These are phyloP conservation scores for Neodidymelliopsis sp. DNA, from an alignment of 2,329 filamentous ascomycete species.

Conservation along the genomic window DNA sequence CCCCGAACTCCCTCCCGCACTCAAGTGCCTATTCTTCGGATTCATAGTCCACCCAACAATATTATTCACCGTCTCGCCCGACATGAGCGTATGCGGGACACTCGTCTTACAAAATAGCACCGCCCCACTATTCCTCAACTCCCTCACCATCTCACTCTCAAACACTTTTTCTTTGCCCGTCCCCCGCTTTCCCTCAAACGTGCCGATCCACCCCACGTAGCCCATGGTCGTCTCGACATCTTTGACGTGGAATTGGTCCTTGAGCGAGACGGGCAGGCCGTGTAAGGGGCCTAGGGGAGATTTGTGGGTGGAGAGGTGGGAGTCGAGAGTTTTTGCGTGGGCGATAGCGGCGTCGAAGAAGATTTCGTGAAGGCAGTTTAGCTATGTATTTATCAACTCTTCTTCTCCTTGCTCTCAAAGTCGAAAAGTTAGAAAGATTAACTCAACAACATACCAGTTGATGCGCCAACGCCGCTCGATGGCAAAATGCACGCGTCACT, in stretches of 20 bases:
- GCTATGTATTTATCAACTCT: constrained; percentile 21
- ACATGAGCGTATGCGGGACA: constrained; percentile 66
- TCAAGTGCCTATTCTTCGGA: constrained; percentile 63
- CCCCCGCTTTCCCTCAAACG: constrained; percentile 64
- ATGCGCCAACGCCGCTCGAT: constrained; percentile 61
- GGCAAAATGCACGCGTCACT: constrained; percentile 64
- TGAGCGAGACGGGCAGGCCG: constrained; percentile 57
- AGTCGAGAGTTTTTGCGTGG: constrained; percentile 52
- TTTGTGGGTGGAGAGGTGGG: constrained; percentile 44
- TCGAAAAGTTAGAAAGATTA: not conserved
- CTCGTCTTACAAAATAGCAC: constrained; percentile 66
- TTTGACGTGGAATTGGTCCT: constrained; percentile 60
- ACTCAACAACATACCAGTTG: constrained; percentile 48
- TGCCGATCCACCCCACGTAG: constrained; percentile 70
- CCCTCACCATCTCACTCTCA: constrained; percentile 66
- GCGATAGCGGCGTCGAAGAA: constrained; percentile 57
- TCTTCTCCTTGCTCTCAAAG: not conserved
- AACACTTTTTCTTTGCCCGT: constrained; percentile 61
- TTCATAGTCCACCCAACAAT: constrained; percentile 67
- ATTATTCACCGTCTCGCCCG: constrained; percentile 67
- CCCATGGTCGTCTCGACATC: constrained; percentile 62
- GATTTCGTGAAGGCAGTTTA: constrained; percentile 55
- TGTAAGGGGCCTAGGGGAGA: constrained; percentile 55
- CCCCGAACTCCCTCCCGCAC: constrained; percentile 64
- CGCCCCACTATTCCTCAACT: constrained; percentile 62